These are phyloP conservation scores for Trichoderma hamatum DNA, from an alignment of 2,329 filamentous ascomycete genomes.

Conservation along the genomic window DNA sequence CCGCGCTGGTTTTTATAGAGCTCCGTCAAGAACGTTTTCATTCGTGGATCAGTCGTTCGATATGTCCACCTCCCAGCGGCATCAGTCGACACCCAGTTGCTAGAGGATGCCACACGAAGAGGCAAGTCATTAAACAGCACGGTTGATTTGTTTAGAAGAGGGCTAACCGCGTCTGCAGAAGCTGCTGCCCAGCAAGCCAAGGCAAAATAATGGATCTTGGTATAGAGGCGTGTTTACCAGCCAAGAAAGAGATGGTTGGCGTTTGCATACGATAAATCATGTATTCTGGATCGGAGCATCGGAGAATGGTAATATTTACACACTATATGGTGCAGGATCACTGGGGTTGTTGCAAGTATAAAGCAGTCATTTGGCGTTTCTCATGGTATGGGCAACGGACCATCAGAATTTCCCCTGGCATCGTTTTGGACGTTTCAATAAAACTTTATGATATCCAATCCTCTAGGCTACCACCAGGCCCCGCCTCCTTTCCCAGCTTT, in stretches of 20 bases:
- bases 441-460: constrained; percentile 15
- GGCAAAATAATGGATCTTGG: constrained; percentile 47
- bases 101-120: constrained; percentile 90
- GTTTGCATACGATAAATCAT: background rate
- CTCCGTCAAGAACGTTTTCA: constrained; percentile 94
- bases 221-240: constrained; percentile 26
- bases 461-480: constrained; percentile 43
- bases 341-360: constrained; percentile 13
- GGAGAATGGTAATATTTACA: constrained; percentile 22
- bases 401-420: constrained; percentile 25
- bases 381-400: constrained; percentile 38
- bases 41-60: constrained; percentile 87
- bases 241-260: background rate
- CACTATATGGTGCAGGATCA: constrained; percentile 15
- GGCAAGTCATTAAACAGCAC: constrained; percentile 52
- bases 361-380: constrained; percentile 28
- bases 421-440: constrained; percentile 19
- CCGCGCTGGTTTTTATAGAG: constrained; percentile 45
- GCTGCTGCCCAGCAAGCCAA: constrained; percentile 61
- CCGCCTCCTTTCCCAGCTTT: constrained; percentile 44
- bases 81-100: constrained; percentile 80
- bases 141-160: background rate
- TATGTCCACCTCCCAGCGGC: constrained; percentile 86
- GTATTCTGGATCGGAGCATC: constrained; percentile 22
- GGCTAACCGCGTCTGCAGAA: constrained; percentile 44